phyloP scores from a whole-genome alignment of 208 protist genomes.

The Acanthamoeba culbertsoni region DNA sequence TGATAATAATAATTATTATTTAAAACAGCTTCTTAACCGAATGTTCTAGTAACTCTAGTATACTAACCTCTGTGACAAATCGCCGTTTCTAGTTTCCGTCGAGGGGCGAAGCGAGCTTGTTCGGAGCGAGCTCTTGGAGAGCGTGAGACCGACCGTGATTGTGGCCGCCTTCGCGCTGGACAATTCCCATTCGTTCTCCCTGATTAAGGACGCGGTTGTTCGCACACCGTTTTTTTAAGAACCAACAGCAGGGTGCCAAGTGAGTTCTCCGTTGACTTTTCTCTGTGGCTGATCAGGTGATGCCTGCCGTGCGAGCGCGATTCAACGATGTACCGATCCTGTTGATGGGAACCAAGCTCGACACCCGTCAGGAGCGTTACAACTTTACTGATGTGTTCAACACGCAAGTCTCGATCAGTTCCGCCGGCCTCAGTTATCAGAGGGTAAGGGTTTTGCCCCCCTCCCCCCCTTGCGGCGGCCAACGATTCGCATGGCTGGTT shows the following conservation, averaged over 20 bases:
- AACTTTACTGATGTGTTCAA: neutral
- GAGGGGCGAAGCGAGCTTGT: neutral
- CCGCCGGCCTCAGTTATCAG: neutral
- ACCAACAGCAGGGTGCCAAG: too few relatives aligned
- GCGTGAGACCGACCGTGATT: neutral
- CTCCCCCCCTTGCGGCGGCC: neutral
- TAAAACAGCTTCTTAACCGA: too few relatives aligned
- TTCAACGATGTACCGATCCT: neutral
- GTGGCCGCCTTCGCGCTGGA: constrained; percentile 16
- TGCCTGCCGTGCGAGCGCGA: neutral
- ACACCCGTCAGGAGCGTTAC: neutral
- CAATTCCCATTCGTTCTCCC: neutral
- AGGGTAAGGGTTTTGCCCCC: neutral
- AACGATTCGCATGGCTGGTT: too few relatives aligned
- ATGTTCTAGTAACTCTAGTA: too few relatives aligned
- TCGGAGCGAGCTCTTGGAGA: neutral
- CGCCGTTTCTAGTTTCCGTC: neutral
- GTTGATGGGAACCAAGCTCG: neutral
- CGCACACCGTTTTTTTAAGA: too few relatives aligned
- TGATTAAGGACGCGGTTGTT: too few relatives aligned
- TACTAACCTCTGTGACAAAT: neutral
- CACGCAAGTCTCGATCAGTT: neutral
- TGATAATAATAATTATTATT: too few relatives aligned
- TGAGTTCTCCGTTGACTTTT: too few relatives aligned
- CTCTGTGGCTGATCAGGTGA: neutral